A percentile compares a stretch with the other conserved stretches of the same genome.
These are phyloP conservation scores for Hirschioporus abietinus DNA, from an alignment of 768 basidiomycete species.

Conservation along the genomic window DNA sequence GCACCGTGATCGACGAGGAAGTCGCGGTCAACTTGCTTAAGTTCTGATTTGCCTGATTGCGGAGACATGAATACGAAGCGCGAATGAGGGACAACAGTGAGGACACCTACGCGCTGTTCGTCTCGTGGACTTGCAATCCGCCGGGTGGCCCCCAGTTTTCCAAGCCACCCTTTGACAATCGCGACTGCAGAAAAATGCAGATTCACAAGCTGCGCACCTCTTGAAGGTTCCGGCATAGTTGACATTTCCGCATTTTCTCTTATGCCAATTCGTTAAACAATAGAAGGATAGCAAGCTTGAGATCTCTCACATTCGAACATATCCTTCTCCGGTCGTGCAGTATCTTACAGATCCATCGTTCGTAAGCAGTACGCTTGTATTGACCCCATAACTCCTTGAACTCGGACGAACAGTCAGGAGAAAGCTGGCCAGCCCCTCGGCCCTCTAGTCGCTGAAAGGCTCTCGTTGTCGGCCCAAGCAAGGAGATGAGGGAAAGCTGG, in stretches of 20 bases:
- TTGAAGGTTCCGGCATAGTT: background rate
- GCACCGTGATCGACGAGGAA: background rate
- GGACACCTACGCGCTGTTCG: background rate
- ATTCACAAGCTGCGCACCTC: background rate
- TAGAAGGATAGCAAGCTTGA: background rate
- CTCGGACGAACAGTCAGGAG: background rate
- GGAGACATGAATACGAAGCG: background rate
- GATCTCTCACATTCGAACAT: background rate
- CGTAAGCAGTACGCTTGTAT: background rate
- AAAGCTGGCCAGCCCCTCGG: background rate
- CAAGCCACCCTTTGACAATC: background rate
- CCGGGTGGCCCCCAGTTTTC: background rate
- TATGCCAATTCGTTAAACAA: background rate
- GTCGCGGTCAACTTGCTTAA: background rate
- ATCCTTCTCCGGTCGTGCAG: background rate
- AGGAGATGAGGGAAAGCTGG: background rate
- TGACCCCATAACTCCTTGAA: background rate
- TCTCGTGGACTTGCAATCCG: background rate
- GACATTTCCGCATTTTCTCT: background rate
- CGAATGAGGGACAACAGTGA: background rate
- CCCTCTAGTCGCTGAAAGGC: background rate
- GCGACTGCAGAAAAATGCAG: background rate
- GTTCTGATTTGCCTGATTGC: background rate
- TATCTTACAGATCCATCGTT: background rate
- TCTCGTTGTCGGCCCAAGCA: background rate